phyloP scores from a whole-genome alignment of 345 rosid genomes.

The Gossypium rotundifolium region DNA sequence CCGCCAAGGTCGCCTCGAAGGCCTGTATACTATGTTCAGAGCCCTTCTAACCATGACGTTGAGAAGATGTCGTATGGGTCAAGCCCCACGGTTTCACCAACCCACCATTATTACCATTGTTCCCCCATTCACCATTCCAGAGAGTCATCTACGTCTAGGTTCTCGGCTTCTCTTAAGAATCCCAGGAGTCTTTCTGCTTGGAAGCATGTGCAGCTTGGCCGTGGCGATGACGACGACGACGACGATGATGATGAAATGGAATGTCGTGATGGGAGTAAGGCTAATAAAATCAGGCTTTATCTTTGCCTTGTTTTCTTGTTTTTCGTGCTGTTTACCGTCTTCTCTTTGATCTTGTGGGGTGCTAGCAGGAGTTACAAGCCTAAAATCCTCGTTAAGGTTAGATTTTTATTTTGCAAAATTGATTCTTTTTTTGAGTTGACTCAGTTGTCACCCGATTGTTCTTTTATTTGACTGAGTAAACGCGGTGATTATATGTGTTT shows the following conservation, averaged over 20 bases:
- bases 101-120: conserved; percentile 75
- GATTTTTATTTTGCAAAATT: neutral
- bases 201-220: conserved; percentile 43
- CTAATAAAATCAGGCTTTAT: conserved; percentile 51
- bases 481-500: neutral
- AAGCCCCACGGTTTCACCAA: conserved; percentile 68
- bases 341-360: conserved; percentile 80
- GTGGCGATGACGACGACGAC: conserved; percentile 25
- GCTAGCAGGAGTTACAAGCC: conserved; percentile 76
- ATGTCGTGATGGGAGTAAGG: conserved; percentile 16
- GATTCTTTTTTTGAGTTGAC: conserved; percentile 12
- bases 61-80: conserved; percentile 97
- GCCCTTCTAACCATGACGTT: conserved; percentile 90
- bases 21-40: conserved; percentile 85
- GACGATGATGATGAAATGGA: conserved; percentile 28
- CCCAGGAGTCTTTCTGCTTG: conserved; percentile 46
- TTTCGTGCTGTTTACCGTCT: conserved; percentile 47
- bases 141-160: conserved; percentile 86
- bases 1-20: conserved; percentile 57
- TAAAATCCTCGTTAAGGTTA: conserved; percentile 61
- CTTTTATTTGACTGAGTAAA: neutral
- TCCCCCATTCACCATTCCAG: conserved; percentile 96
- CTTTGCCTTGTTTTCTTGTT: conserved; percentile 45
- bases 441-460: conserved; percentile 1
- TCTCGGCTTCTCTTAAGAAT: conserved; percentile 67